phyloP scores from a whole-genome alignment of 805 yeast genomes.

The Yamadazyma philogaea region DNA sequence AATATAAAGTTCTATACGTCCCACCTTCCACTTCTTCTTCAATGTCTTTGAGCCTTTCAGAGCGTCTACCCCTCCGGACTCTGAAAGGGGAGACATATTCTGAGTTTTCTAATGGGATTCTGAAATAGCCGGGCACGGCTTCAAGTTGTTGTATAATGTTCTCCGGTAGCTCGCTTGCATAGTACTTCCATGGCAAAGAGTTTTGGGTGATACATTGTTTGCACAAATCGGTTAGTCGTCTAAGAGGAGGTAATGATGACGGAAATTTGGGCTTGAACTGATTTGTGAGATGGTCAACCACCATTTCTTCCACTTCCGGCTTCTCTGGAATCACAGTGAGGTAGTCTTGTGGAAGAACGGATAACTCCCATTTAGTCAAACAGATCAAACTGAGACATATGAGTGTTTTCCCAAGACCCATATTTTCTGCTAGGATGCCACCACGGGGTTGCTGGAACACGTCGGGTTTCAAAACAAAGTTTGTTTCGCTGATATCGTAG shows the following conservation, averaged over 20 bases:
- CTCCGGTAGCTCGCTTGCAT: slow-evolving; percentile 42
- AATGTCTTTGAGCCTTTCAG: slow-evolving; percentile 14
- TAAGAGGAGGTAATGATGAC: not conserved
- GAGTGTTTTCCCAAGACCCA: slow-evolving; percentile 66
- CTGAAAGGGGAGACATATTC: slow-evolving; percentile 21
- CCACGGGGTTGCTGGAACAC: slow-evolving; percentile 51
- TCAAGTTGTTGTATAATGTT: slow-evolving; percentile 35
- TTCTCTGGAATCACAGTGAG: slow-evolving; percentile 4
- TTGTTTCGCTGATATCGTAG: slow-evolving; percentile 32
- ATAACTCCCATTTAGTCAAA: slow-evolving; percentile 50
- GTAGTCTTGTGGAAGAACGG: slow-evolving; percentile 21
- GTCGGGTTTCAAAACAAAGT: slow-evolving; percentile 37
- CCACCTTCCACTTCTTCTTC: slow-evolving; percentile 18
- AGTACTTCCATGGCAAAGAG: slow-evolving; percentile 59
- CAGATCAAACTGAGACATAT: slow-evolving; percentile 58
- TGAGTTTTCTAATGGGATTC: slow-evolving; percentile 22
- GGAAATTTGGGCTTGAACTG: not conserved
- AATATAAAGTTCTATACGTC: slow-evolving; percentile 29
- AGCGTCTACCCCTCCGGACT: slow-evolving; percentile 17
- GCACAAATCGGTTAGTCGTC: slow-evolving; percentile 38
- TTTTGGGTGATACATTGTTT: slow-evolving; percentile 38
- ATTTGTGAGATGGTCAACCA: not conserved
- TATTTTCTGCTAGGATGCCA: slow-evolving; percentile 64
- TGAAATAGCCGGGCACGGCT: slow-evolving; percentile 46
- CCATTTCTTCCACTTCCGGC: slow-evolving; percentile 2